Evolutionary conservation across 1,284 basidiomycete species (phyloP), one percentile per base, ranked within the genome.

Genomic region (Chondrostereum purpureum): DNA sequence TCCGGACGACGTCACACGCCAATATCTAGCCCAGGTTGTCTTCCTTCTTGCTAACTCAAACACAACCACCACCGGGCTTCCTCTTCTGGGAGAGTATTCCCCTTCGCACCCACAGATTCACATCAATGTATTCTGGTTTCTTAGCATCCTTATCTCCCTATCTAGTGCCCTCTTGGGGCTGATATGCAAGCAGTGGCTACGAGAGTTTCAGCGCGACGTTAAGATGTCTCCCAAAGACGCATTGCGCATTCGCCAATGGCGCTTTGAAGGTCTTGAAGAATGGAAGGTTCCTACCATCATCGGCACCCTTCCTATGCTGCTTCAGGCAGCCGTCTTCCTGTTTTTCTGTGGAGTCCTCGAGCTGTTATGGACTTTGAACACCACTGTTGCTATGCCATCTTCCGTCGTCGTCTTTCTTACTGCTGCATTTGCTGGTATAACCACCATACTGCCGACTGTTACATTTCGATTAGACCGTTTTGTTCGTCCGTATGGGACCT

Each of bases 161-260:
- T 16, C 45, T 5, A 46, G 47, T 2, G 54, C 55, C 14, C 39
- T 52, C 19, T 22, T 55, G n/a, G 47, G 51, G 17, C 49, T 57
- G 39, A 42, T 56, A 2, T 48, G 42, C 5, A 55, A 55, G 33
- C 53, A 56, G 41, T 57, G 55, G 55, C 44, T 57, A 5, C 50
- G 47, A 10, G 39, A 49, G 21, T 55, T 53, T 42, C 36, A 39
- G 6, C 14, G 38, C 6, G 23, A 22, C 10, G 19, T 39, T 1
- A 33, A 43, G 12, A 24, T 24, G 3, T 18, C 20, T 24, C 33
- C 49, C 8, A 24, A 27, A 16, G 24, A 49, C 5, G 17, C 17
- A 4, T 23, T 23, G n/a, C 22, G 21, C 14, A 19, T 49, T 11
- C 47, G 51, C 13, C 46, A 48, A 13, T 48, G 47, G 38, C 50